Evolutionary conservation across 2,329 filamentous ascomycete genomes (phyloP).

Genomic region (Aspergillus sp.): DNA sequence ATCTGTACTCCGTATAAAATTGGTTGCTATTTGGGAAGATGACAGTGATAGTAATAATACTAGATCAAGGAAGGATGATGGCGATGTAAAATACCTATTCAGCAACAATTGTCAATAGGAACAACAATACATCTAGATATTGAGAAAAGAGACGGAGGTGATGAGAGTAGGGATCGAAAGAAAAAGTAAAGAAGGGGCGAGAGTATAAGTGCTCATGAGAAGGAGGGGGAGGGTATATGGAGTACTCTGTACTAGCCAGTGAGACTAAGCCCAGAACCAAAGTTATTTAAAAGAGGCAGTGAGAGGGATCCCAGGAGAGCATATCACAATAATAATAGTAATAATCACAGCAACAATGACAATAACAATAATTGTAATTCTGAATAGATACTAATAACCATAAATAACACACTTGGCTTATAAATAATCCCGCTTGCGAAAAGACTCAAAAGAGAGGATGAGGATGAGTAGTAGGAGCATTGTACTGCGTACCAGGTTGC

Average conservation of each 20-base stretch:
- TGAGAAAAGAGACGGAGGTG: background rate
- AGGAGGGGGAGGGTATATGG: background rate
- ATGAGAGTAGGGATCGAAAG: background rate
- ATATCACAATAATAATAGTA: too few species aligned
- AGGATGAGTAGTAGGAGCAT: background rate
- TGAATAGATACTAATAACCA: too few species aligned
- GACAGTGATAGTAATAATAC: background rate
- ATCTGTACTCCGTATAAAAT: background rate
- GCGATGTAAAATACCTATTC: background rate
- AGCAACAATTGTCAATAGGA: background rate
- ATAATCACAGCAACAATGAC: too few species aligned
- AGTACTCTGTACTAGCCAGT: too few species aligned
- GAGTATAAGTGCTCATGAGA: conserved; percentile 4
- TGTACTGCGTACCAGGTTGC: background rate
- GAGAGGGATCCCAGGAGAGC: too few species aligned
- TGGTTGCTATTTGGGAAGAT: background rate
- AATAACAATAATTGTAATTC: too few species aligned
- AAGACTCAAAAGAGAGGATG: too few species aligned
- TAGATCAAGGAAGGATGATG: background rate
- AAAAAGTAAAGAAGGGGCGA: background rate
- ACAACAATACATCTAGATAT: background rate
- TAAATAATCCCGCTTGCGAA: too few species aligned
- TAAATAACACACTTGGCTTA: too few species aligned
- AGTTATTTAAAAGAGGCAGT: too few species aligned
- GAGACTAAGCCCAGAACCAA: too few species aligned